Evolutionary conservation across 2,329 filamentous ascomycete genomes (phyloP).

Genomic region (Grosmannia clavigera): DNA sequence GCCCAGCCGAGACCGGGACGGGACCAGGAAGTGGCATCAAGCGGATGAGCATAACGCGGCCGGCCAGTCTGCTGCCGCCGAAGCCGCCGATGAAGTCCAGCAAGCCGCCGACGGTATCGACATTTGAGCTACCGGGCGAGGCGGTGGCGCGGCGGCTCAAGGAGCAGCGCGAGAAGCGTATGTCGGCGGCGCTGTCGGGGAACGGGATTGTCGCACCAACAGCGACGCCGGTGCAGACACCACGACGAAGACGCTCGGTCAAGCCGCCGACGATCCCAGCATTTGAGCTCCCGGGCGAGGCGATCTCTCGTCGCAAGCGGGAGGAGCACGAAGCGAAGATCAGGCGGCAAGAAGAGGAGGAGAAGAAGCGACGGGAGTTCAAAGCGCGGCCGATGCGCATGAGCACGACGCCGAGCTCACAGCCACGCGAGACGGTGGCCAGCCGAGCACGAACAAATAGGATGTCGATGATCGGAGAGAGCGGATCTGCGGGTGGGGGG

Average conservation of each 20-base stretch:
- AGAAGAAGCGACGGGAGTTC: constrained; percentile 48
- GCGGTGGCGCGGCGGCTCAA: constrained; percentile 44
- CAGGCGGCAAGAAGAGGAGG: constrained; percentile 46
- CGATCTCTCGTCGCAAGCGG: constrained; percentile 41
- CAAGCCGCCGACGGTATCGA: constrained; percentile 40
- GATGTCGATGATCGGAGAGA: constrained; percentile 7
- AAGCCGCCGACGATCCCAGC: constrained; percentile 40
- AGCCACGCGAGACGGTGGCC: constrained; percentile 43
- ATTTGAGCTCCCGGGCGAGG: constrained; percentile 53
- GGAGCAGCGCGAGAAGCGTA: constrained; percentile 45
- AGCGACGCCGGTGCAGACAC: constrained; percentile 16
- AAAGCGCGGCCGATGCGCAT: constrained; percentile 46
- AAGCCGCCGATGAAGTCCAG: constrained; percentile 37
- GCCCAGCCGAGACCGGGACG: constrained; percentile 10
- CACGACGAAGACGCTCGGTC: constrained; percentile 31
- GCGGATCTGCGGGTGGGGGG: background rate
- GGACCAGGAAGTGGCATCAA: constrained; percentile 14
- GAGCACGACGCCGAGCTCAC: constrained; percentile 25
- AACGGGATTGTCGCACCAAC: constrained; percentile 13
- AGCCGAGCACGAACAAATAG: constrained; percentile 43
- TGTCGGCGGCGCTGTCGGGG: constrained; percentile 16
- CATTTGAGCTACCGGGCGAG: constrained; percentile 52
- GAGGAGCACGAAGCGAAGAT: constrained; percentile 44
- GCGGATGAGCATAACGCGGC: constrained; percentile 19
- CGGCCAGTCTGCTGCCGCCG: constrained; percentile 30